Evolutionary conservation across 2,329 filamentous ascomycete species (phyloP), one percentile per base, ranked within the genome.

Genomic region (Cryphonectria radicalis): DNA sequence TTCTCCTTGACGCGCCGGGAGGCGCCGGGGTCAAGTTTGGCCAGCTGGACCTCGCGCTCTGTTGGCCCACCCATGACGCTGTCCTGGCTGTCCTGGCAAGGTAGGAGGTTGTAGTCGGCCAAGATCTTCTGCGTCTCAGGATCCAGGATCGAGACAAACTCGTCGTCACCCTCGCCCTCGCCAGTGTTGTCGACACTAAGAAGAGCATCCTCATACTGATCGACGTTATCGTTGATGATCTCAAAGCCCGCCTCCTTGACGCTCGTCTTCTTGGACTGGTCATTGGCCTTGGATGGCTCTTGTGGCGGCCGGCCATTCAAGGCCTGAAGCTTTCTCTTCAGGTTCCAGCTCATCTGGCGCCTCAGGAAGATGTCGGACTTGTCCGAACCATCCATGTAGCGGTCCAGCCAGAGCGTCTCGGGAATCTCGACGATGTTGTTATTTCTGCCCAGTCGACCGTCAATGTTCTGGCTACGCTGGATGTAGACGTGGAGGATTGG

Each of bases 401-500:
- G 89, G 80, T 98, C 96, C 68, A 99, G 85, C 78, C 93, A 97
- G 17, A 99, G 86, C 1, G 87, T 91, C 74, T 96, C 91, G 5
- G 92, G 90, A n/a, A 99, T 89, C 28, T 89, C 86, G 17, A 99
- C 88, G 14, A 93, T 89, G 73, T 94, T 90, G 68, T 89, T 90
- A 40, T 94, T 94, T 78, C 97, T 97, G 64, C 67, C 68, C 11
- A 70, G 63, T 40, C 66, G 53, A 60, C 86, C 86, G 8, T 87
- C 86, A 74, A 93, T 91, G 66, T 90, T 93, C 72, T 92, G 90
- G 4, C 93, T 91, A 6, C 96, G 90, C 78, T 97, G 94, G 43
- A 99, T 93, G 74, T 94, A 92, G 62, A 99, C 90, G 77, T 98
- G 95, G 25, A 98, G 84, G 43, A 99, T 89, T 0, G 95, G 94